Evolutionary conservation across 441 rosid genomes (phyloP), one percentile per base, ranked within the genome.

Genomic region (Melastoma candidum): DNA sequence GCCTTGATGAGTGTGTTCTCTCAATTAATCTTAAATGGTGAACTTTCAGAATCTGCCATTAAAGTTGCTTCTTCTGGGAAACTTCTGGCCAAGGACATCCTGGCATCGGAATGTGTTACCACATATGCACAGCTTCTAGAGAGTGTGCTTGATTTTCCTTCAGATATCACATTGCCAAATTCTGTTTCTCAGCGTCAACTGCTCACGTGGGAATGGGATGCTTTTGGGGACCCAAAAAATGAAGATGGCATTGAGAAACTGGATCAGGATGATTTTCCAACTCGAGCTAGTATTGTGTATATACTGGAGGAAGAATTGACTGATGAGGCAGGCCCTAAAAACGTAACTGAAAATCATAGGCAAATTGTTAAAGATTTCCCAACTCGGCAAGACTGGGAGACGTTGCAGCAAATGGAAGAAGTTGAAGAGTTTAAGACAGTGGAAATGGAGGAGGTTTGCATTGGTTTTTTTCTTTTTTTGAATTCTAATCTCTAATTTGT

Each of bases 391-490:
- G 99, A 90, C 64, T 84, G 92, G 93, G 84, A 71, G 63, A 66
- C 78, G 57, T 73, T 80, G 65, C 69, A 50, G 13, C 90, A 82
- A 63, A 76, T 85, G 50, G 93, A 90, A 59, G 70, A 72, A 59
- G 51, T 67, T 25, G 93, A 83, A 74, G 96, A 94, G 66, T 72
- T 77, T 61, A 95, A 94, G 72, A 82, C 75, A 57, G 74, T 84
- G 49, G 97, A 84, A 81, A 63, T 65, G 61, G 94, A 79, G 71
- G 92, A 94, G 97, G 99, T 94, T 74, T 70, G 66, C 36, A 61
- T 32, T 56, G 66, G 68, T n/a, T 70, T 57, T 54, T 73, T 55
- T 14, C 22, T 12, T 57, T 58, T 48, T 50, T 17, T 17, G 22
- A 17, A 3, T 45, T 44, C 27, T 44, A 45, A 44, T 43, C 9